Evolutionary conservation across 148 eudicot genomes (phyloP).

Genomic region (Vaccinium corymbosum): DNA sequence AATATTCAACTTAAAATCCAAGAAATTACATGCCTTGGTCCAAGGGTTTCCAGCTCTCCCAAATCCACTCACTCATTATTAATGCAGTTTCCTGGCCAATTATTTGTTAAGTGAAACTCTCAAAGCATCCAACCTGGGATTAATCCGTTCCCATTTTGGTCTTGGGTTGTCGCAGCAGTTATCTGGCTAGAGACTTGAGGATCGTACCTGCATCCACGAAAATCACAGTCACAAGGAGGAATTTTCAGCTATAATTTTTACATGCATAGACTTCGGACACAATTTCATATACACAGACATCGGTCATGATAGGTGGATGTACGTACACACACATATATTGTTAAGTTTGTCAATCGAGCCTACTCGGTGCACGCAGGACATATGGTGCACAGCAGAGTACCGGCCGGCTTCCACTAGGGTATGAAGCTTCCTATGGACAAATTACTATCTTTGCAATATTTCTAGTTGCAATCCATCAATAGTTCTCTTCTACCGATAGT

Average conservation of each 20-base stretch:
- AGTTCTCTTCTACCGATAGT: too few species aligned
- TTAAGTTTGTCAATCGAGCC: neutral
- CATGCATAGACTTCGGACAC: neutral
- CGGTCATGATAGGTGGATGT: neutral
- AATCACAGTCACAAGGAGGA: too few species aligned
- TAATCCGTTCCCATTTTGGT: constrained; percentile 54
- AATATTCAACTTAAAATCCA: neutral
- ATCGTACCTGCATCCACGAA: constrained; percentile 42
- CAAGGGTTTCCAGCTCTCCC: neutral
- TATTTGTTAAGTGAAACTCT: constrained; percentile 12
- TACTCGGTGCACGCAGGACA: too few species aligned
- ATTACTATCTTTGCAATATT: too few species aligned
- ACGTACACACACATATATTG: neutral
- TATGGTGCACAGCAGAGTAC: too few species aligned
- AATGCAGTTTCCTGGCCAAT: constrained; percentile 7
- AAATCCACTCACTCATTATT: neutral
- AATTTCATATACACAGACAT: too few species aligned
- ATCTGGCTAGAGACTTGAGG: constrained; percentile 58
- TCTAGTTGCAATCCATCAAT: too few species aligned
- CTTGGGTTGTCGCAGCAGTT: constrained; percentile 44
- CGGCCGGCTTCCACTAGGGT: neutral
- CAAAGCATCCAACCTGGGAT: constrained; percentile 94
- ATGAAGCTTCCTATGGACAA: neutral
- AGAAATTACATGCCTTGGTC: neutral
- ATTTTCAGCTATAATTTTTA: neutral